Percentiles rank a stretch among this genome's conserved stretches.
phyloP scores from a whole-genome alignment of 768 basidiomycete species.

The Arthromyces matolae region DNA sequence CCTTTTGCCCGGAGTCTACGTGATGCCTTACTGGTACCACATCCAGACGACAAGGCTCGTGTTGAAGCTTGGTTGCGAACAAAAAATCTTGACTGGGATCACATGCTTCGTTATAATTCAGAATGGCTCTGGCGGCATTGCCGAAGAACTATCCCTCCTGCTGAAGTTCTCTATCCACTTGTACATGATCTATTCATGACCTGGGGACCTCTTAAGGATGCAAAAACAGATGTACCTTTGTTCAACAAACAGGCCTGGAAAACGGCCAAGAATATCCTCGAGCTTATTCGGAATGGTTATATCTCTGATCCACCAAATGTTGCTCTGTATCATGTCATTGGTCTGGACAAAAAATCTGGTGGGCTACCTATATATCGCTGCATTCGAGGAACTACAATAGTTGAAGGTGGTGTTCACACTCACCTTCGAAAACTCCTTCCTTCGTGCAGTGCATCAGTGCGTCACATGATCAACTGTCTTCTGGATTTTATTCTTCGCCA shows the following conservation, averaged over 20 bases:
- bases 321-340: not conserved
- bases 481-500: conserved; percentile 1
- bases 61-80: not conserved
- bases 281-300: too few species aligned
- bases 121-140: conserved; percentile 16
- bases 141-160: conserved; percentile 21
- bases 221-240: conserved; percentile 17
- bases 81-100: not conserved
- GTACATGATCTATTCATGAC: conserved; percentile 19
- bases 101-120: not conserved
- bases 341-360: not conserved
- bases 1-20: conserved; percentile 17
- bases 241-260: conserved; percentile 24
- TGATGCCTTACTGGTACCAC: conserved; percentile 23
- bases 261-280: too few species aligned
- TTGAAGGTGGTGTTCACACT: not conserved
- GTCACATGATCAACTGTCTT: not conserved
- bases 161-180: conserved; percentile 19
- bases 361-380: not conserved
- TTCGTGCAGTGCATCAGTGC: not conserved
- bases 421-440: not conserved
- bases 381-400: not conserved
- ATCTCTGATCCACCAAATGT: conserved; percentile 3
- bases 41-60: conserved; percentile 15
- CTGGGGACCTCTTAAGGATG: conserved; percentile 26